A percentile compares a stretch with the other conserved stretches of the same genome.
Conservation (phyloP, 306 rosid genomes). For the Lathyrus tuberosus region DNA sequence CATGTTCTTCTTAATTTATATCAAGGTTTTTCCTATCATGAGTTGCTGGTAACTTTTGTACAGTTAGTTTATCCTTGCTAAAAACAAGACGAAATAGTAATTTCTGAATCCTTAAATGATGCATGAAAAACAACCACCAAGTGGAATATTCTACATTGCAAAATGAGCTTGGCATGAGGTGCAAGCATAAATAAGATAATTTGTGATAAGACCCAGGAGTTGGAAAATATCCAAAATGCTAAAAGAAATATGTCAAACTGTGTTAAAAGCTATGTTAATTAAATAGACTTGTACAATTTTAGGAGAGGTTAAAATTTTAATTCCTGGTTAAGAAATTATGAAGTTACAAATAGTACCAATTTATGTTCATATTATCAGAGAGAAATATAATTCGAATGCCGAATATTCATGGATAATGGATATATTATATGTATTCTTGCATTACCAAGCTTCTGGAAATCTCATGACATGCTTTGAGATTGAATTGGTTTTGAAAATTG, state of each 20-base stretch:
- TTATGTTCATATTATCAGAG: too few species aligned
- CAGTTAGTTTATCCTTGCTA: conserved; percentile 8
- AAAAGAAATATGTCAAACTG: background rate
- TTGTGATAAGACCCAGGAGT: background rate
- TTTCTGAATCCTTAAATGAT: conserved; percentile 17
- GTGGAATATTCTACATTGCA: background rate
- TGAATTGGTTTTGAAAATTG: too few species aligned
- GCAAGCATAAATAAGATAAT: conserved; percentile 10
- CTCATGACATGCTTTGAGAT: too few species aligned
- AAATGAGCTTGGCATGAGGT: conserved; percentile 4
- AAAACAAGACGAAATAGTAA: conserved; percentile 1
- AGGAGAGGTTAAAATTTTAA: background rate
- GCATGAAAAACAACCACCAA: background rate
- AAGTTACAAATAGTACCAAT: background rate
- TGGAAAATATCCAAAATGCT: conserved; percentile 7
- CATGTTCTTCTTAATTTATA: background rate
- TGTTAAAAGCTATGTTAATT: background rate
- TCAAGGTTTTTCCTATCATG: conserved; percentile 1
- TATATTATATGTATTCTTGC: too few species aligned
- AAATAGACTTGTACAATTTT: conserved; percentile 18
- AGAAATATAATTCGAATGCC: too few species aligned
- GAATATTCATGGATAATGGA: too few species aligned
- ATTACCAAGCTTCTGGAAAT: too few species aligned
- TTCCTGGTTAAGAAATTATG: background rate
- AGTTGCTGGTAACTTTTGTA: conserved; percentile 9